Evolutionary conservation across 164 flowering plant species (phyloP), one percentile per base, ranked within the genome.

Genomic region (Magnolia sinica): DNA sequence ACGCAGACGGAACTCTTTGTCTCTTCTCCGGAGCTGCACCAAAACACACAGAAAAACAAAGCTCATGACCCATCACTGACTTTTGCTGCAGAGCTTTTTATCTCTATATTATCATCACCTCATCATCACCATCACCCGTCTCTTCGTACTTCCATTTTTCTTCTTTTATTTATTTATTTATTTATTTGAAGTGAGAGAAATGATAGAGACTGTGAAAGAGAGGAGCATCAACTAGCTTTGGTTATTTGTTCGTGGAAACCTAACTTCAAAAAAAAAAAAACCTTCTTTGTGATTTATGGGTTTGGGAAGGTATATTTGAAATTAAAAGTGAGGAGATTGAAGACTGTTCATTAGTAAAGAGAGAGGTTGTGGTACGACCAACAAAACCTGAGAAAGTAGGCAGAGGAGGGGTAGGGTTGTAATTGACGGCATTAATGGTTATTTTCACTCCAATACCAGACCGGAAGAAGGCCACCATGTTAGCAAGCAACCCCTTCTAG

Each of bases 1-100:
- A 96, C 72, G 98, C 99, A 74, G 99, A 96, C 61, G 99, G 99
- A 81, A 96, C 97, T 91, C 99, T 92, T 89, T 94, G 99, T 87
- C 98, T 83, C 89, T 96, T 96, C 91, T 96, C 99, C 80, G 98
- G 99, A 78, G 97, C 99, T 96, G 91, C 74, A 81, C 72, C 77
- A 19, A 23, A 80, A 75, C 50, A 68, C 71, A 68, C 18, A 68
- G 49, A 68, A 14, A 68, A 37, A 68, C 50, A 55, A 68, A 29
- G 71, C 71, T 68, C 71, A 68, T 68, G 14, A 68, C 71, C 27
- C 71, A 68, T 68, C 71, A 68, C 71, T 68, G 71, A 68, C 71
- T 11, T 68, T 68, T 68, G 22, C 45, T 16, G 16, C 45, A 13
- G 68, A 27, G 31, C 71, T 16, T 18, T 68, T 68, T 68, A 68